Evolutionary conservation across 2,329 filamentous ascomycete genomes (phyloP), one percentile per base, ranked within the genome.

Genomic region (Sordariomycetes sp.): DNA sequence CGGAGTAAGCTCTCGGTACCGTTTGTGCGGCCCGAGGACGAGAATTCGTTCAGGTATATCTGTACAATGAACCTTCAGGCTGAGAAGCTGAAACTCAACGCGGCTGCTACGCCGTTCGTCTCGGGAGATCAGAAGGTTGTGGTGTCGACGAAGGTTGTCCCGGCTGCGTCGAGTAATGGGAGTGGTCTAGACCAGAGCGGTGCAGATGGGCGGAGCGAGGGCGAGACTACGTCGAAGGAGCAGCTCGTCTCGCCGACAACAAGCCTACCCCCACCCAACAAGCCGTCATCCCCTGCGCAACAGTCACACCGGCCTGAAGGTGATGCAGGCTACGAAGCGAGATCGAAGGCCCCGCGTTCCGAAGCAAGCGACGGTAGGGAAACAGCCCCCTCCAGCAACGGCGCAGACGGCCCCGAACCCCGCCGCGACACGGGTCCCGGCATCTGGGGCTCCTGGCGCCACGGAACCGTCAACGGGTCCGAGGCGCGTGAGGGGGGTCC

Each of bases 11-110:
- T 97, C 13, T 90, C 89, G 17, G 86, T 99, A 36, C 94, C 94
- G 2, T 87, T 99, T 62, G 90, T 96, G 48, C 84, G 94, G 32
- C 94, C 94, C 0, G 94, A 97, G 69, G 86, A 95, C 64, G 90
- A 96, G 58, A 77, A 75, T 3, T 72, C 83, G 0, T 97, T 95
- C 73, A 94, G 87, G 64, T 81, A 85, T 63, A 77, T 97, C 54
- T 82, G 76, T 64, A 90, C 87, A 1, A 76, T 77, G 50, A 79
- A 77, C 59, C 61, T 77, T n/a, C 60, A 73, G 10, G 75, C 78
- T 0, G 80, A 78, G 60, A 82, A 75, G 65, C 76, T 77, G 10
- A 82, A 79, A 61, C 70, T 85, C 32, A 85, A 86, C 52, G 60
- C 60, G 36, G 58, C 56, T 10, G 73, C 73, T 2, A 65, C 71